Evolutionary conservation across 805 yeast genomes (phyloP).

Genomic region (Isabelozyma rhagii): DNA sequence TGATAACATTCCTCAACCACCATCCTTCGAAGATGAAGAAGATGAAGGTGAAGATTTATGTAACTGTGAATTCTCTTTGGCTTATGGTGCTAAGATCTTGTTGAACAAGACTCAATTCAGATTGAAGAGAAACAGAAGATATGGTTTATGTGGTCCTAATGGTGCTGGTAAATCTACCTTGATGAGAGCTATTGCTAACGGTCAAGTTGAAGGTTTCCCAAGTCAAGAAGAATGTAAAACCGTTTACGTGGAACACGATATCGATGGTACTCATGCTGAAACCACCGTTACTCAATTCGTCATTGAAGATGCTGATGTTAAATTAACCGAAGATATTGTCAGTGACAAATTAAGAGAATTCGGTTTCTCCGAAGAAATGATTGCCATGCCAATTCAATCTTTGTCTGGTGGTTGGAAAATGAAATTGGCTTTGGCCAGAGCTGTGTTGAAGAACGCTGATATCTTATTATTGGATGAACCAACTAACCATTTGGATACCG

Average conservation of each 20-base stretch:
- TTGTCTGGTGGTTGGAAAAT: slow-evolving; percentile 99
- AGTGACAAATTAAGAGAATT: slow-evolving; percentile 79
- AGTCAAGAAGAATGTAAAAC: slow-evolving; percentile 98
- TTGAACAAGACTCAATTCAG: slow-evolving; percentile 99
- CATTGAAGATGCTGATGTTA: slow-evolving; percentile 73
- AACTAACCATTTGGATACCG: slow-evolving; percentile 99
- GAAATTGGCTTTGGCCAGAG: slow-evolving; percentile 99
- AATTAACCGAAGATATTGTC: slow-evolving; percentile 68
- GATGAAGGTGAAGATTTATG: slow-evolving; percentile 99
- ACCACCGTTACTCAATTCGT: slow-evolving; percentile 93
- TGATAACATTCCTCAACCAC: slow-evolving; percentile 97
- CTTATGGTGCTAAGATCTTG: slow-evolving; percentile 99
- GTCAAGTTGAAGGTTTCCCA: slow-evolving; percentile 99
- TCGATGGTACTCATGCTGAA: slow-evolving; percentile 94
- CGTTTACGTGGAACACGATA: slow-evolving; percentile 99
- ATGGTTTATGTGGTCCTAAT: slow-evolving; percentile 82
- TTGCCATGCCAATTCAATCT: slow-evolving; percentile 88
- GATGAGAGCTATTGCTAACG: slow-evolving; percentile 96
- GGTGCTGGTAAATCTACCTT: slow-evolving; percentile 57
- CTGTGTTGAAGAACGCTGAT: slow-evolving; percentile 97
- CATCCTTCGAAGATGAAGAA: slow-evolving; percentile 92
- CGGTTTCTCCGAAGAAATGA: slow-evolving; percentile 92
- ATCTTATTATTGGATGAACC: slow-evolving; percentile 98
- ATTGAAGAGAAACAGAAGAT: slow-evolving; percentile 98
- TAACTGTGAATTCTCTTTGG: slow-evolving; percentile 99